Evolutionary conservation across 73 alveolate species (phyloP).

Genomic region (Diophrys appendiculata): DNA sequence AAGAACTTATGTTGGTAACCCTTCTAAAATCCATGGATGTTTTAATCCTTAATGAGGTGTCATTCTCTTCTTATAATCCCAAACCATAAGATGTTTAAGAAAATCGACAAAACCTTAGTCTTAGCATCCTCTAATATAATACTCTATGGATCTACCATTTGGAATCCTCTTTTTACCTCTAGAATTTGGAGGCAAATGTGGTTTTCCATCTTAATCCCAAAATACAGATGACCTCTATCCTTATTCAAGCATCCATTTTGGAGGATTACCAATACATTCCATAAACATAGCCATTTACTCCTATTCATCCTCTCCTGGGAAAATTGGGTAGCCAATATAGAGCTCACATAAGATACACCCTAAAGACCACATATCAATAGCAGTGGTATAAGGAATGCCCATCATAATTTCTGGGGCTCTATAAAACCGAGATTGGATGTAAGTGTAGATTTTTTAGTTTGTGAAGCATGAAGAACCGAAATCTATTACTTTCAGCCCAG

Average conservation of each 20-base stretch:
- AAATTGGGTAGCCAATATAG: slow-evolving; percentile 72
- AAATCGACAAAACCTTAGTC: slow-evolving; percentile 46
- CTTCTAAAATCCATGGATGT: slow-evolving; percentile 80
- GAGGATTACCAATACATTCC: slow-evolving; percentile 69
- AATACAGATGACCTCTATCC: slow-evolving; percentile 48
- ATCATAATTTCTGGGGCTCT: slow-evolving; percentile 86
- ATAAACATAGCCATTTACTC: slow-evolving; percentile 64
- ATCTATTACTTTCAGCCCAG: slow-evolving; percentile 83
- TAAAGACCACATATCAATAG: slow-evolving; percentile 87
- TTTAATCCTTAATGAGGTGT: slow-evolving; percentile 85
- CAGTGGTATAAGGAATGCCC: slow-evolving; percentile 79
- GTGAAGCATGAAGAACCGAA: slow-evolving; percentile 87
- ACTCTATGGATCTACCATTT: slow-evolving; percentile 17
- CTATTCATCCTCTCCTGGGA: slow-evolving; percentile 74
- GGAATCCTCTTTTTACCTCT: slow-evolving; percentile 50
- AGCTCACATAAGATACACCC: slow-evolving; percentile 83
- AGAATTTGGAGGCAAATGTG: slow-evolving; percentile 38
- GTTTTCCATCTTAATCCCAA: slow-evolving; percentile 52
- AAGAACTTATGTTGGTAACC: slow-evolving; percentile 59
- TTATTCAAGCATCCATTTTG: slow-evolving; percentile 33
- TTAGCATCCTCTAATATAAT: no score
- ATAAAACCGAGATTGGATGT: slow-evolving; percentile 81
- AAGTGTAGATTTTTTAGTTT: slow-evolving; percentile 65
- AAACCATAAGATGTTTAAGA: slow-evolving; percentile 67
- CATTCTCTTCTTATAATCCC: slow-evolving; percentile 87